These are phyloP conservation scores for Lotmaria passim DNA, from an alignment of 208 protist species.

Conservation along the genomic window DNA sequence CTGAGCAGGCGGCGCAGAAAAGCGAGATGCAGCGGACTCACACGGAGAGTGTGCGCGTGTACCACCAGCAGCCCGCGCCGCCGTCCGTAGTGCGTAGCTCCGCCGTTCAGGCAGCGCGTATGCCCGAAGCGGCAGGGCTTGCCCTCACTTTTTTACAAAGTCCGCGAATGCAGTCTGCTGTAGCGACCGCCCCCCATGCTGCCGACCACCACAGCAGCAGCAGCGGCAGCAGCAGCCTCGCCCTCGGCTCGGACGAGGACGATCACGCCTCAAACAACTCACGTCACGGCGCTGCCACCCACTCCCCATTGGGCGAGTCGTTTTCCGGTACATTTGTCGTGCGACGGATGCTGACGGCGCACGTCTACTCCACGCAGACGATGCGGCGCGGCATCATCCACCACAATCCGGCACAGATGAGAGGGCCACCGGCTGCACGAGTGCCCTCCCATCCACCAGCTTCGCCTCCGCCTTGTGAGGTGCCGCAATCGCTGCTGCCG, in stretches of 20 bases:
- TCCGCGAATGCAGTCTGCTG: not conserved
- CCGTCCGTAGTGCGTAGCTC: not conserved
- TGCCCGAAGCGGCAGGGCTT: not conserved
- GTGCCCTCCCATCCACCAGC: not conserved
- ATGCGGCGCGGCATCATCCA: not conserved
- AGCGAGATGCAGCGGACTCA: no score
- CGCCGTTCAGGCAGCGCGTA: not conserved
- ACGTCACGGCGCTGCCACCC: not conserved
- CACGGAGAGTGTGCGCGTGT: not conserved
- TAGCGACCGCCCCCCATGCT: not conserved
- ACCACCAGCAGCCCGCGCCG: not conserved
- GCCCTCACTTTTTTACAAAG: no score
- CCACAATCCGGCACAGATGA: not conserved
- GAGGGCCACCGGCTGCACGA: not conserved
- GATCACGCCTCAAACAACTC: not conserved
- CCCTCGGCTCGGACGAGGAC: not conserved
- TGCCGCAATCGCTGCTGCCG: not conserved
- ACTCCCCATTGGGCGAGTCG: not conserved
- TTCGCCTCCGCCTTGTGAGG: conserved; percentile 1
- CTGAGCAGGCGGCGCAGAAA: not conserved
- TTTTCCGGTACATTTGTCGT: conserved; percentile 15
- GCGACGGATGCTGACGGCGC: conserved; percentile 3
- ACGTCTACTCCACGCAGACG: not conserved
- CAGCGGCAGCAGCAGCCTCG: not conserved
- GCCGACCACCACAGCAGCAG: not conserved